Evolutionary conservation across 768 basidiomycete species (phyloP), one percentile per base, ranked within the genome.

Genomic region (Paxillus involutus): DNA sequence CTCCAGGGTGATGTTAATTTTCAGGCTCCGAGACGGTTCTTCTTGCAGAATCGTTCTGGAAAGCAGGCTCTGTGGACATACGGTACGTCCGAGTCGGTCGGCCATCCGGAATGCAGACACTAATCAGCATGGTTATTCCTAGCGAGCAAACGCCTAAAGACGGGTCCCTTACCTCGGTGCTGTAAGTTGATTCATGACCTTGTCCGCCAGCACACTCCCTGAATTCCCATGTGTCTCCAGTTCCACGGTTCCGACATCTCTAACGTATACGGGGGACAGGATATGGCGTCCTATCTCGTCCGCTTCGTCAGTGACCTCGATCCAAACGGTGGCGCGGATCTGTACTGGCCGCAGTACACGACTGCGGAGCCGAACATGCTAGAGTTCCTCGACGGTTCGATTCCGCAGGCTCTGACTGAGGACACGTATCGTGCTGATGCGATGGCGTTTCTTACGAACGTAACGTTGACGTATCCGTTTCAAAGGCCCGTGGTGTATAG

Each of bases 1-100:
- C 69, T 83, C 55, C 70, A 73, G 46, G 82, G 82, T 0, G 83
- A 84, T 55, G 64, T 67, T 33, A 68, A 76, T 2, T 80, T 84
- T 67, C 77, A 83, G 52, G 78, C 71, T 0, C 77, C 82, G 42
- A 65, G 81, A 12, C 61, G 80, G 3, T 77, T 77, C 64, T 71
- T 84, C 55, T 59, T 83, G 30, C 60, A 76, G 30, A 51, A 69
- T 21, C 61, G 62, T 5, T 69, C 77, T 0, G 69, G 65, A 0
- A 75, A 70, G 42, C 75, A 75, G 60, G 70, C 71, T 5, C 71
- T 71, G 2, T 82, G 79, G 78, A 62, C 55, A 0, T 63, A 53
- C 4, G 6, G 64, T 66, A 47, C 3, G 62, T 52, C 5, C 1
- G 33, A 8, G 8, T 33, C 30, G 7, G 21, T 21, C 4, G n/a